phyloP scores from a whole-genome alignment of 208 protist genomes.

The Acanthamoeba castellanii region DNA sequence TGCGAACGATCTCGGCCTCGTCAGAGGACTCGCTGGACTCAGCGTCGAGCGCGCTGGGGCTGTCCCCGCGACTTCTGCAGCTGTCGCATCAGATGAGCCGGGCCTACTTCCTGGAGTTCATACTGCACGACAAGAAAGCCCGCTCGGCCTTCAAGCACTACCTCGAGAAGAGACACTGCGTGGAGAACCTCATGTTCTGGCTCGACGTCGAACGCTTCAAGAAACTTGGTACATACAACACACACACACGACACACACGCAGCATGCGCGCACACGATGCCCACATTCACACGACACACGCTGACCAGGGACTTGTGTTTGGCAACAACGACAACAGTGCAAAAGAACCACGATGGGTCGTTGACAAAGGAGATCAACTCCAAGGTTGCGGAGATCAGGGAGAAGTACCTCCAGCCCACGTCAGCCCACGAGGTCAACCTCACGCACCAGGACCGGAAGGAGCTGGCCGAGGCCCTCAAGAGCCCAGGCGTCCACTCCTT shows the following conservation, averaged over 20 bases:
- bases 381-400: conserved; percentile 17
- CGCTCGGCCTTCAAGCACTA: conserved; percentile 1
- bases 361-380: neutral
- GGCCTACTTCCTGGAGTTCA: conserved; percentile 66
- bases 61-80: conserved; percentile 24
- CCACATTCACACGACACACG: too few relatives aligned
- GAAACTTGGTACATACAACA: conserved; percentile 6
- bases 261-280: too few relatives aligned
- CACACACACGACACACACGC: neutral
- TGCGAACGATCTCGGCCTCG: neutral
- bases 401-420: conserved; percentile 57
- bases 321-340: neutral
- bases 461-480: conserved; percentile 43
- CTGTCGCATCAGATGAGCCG: conserved; percentile 52
- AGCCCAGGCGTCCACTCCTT: neutral
- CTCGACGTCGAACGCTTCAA: conserved; percentile 65
- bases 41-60: neutral
- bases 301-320: too few relatives aligned
- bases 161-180: conserved; percentile 54
- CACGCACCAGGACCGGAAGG: conserved; percentile 38
- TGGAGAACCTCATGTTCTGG: conserved; percentile 73
- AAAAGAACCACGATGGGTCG: conserved; percentile 2
- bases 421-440: conserved; percentile 25
- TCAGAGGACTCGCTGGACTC: conserved; percentile 10
- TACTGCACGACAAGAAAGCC: conserved; percentile 60